A percentile compares a stretch with the other conserved stretches of the same genome.
These are phyloP conservation scores for Zasmidium citrigriseum DNA, from an alignment of 2,329 filamentous ascomycete genomes.

Conservation along the genomic window DNA sequence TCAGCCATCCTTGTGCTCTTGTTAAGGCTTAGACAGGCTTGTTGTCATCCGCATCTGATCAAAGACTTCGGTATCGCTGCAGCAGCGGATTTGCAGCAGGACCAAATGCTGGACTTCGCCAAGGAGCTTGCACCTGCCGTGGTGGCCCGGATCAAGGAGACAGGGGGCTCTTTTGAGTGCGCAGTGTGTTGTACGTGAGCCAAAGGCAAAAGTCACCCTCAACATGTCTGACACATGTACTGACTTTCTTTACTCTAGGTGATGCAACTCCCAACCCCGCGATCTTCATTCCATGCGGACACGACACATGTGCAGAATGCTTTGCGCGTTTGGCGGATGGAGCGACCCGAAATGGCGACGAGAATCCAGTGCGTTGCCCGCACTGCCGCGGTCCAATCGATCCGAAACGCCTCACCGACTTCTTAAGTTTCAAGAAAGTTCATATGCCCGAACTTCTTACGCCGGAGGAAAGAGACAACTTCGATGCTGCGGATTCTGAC, in stretches of 20 bases:
- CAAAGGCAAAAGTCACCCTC: not conserved
- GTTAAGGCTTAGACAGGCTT: conserved; percentile 76
- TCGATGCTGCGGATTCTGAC: conserved; percentile 39
- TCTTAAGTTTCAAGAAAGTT: conserved; percentile 70
- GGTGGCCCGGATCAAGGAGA: conserved; percentile 64
- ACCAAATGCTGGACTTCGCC: conserved; percentile 64
- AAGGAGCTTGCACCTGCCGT: conserved; percentile 61
- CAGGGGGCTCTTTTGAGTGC: conserved; percentile 68
- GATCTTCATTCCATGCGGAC: conserved; percentile 81
- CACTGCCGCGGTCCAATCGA: conserved; percentile 71
- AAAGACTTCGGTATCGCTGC: conserved; percentile 62
- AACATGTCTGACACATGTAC: not conserved
- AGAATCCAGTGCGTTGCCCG: conserved; percentile 66
- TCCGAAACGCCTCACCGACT: conserved; percentile 70
- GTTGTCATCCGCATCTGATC: conserved; percentile 74
- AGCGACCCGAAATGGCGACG: conserved; percentile 59
- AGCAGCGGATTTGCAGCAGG: conserved; percentile 49
- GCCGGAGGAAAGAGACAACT: conserved; percentile 33
- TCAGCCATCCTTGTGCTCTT: conserved; percentile 78
- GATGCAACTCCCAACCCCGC: conserved; percentile 73
- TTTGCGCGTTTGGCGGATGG: conserved; percentile 69
- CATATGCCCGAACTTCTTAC: conserved; percentile 61
- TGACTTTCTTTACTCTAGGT: not conserved
- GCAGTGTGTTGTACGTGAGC: conserved; percentile 69
- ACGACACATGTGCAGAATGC: conserved; percentile 76